A percentile compares a stretch with the other conserved stretches of the same genome.
These are phyloP conservation scores for Prorocentrum cordatum DNA, from an alignment of 169 alveolate genomes.

Conservation along the genomic window DNA sequence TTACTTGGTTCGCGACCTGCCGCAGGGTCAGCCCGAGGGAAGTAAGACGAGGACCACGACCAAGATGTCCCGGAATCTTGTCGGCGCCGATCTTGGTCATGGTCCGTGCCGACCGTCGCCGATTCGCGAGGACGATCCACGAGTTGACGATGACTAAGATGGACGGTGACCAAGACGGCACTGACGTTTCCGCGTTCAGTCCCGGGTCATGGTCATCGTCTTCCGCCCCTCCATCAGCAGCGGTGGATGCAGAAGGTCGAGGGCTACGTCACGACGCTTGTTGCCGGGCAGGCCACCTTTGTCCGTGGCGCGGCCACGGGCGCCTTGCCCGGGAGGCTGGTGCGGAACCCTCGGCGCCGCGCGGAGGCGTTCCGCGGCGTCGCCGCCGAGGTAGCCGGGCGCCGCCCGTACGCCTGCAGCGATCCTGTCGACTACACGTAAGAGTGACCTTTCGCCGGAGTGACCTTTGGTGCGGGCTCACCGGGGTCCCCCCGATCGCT, in stretches of 20 bases:
- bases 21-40: background rate
- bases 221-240: background rate
- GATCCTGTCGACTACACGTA: too few species aligned
- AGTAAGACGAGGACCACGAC: background rate
- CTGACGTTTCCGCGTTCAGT: background rate
- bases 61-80: background rate
- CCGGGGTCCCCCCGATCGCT: too few species aligned
- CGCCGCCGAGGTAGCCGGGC: too few species aligned
- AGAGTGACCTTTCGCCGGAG: too few species aligned
- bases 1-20: background rate
- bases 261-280: background rate
- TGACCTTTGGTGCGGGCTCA: too few species aligned
- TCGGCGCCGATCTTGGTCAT: background rate
- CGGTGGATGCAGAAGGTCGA: background rate
- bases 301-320: background rate
- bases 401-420: too few species aligned
- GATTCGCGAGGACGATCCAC: background rate
- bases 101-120: background rate
- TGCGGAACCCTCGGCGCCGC: background rate
- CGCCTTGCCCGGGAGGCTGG: background rate
- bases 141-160: background rate
- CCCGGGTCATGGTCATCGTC: background rate
- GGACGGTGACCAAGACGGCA: background rate
- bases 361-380: background rate
- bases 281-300: background rate